These are phyloP conservation scores for Microcyclosporella mali DNA, from an alignment of 2,329 filamentous ascomycete genomes.

Conservation along the genomic window DNA sequence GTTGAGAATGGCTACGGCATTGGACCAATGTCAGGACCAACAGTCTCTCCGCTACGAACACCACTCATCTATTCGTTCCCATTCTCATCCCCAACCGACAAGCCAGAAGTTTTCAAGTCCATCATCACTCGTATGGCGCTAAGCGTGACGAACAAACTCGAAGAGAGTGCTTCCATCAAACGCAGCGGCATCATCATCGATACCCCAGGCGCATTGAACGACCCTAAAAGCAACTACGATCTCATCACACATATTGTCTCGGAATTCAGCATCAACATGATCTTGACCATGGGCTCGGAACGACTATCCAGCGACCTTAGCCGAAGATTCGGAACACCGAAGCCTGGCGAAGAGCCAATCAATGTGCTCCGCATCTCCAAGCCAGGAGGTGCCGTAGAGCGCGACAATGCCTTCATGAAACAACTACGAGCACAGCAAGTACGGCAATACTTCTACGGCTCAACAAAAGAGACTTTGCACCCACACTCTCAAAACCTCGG, in stretches of 20 bases:
- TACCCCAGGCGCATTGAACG: conserved; percentile 63
- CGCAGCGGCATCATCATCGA: conserved; percentile 80
- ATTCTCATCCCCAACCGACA: conserved; percentile 64
- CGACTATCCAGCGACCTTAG: conserved; percentile 68
- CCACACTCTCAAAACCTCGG: conserved; percentile 82
- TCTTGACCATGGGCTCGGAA: conserved; percentile 77
- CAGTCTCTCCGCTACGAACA: conserved; percentile 80
- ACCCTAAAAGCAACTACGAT: conserved; percentile 63
- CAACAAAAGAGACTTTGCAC: conserved; percentile 62
- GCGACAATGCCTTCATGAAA: conserved; percentile 69
- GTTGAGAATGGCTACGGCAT: conserved; percentile 77
- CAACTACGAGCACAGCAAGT: conserved; percentile 68
- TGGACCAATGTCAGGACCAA: conserved; percentile 85
- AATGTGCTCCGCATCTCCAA: conserved; percentile 73
- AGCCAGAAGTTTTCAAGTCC: conserved; percentile 62
- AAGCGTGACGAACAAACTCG: conserved; percentile 68
- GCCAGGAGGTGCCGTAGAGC: conserved; percentile 75
- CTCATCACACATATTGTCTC: conserved; percentile 73
- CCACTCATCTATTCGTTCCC: conserved; percentile 90
- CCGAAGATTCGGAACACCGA: conserved; percentile 55
- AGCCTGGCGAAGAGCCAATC: conserved; percentile 55
- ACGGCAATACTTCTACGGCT: conserved; percentile 91
- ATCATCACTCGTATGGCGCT: conserved; percentile 71
- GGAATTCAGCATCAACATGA: conserved; percentile 62
- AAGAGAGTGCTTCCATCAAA: conserved; percentile 66